phyloP scores from a whole-genome alignment of 73 alveolate species.

The Paramecium sexaurelia region DNA sequence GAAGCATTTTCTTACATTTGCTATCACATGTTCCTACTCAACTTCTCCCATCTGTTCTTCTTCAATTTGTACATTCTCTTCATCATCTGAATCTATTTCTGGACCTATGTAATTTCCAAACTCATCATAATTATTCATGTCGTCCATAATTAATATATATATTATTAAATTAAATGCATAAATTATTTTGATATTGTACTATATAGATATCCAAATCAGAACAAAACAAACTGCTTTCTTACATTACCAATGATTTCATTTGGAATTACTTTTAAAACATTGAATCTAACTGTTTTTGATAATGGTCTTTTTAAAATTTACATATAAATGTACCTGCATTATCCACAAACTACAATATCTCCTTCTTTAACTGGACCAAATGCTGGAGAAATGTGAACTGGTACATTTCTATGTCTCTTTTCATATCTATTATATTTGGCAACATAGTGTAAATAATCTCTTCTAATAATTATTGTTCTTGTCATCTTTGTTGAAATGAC shows the following conservation, averaged over 20 bases:
- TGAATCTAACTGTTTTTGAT: constrained; percentile 98
- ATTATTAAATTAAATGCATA: not conserved
- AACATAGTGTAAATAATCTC: constrained; percentile 99
- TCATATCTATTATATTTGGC: constrained; percentile 93
- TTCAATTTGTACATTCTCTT: constrained; percentile 64
- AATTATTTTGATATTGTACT: not conserved
- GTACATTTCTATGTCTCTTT: constrained; percentile 96
- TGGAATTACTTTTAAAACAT: constrained; percentile 93
- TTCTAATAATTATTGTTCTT: constrained; percentile 97
- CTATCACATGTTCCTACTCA: not conserved
- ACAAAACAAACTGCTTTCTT: constrained; percentile 94
- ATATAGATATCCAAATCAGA: constrained; percentile 53
- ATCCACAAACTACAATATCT: constrained; percentile 98
- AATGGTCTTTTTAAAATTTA: constrained; percentile 86
- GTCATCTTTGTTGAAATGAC: constrained; percentile 97
- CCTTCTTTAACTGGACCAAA: constrained; percentile 95
- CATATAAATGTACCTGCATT: constrained; percentile 84
- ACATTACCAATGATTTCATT: constrained; percentile 93
- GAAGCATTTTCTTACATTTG: constrained; percentile 9
- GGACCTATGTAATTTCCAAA: constrained; percentile 99
- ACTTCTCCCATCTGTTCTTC: constrained; percentile 35
- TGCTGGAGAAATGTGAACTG: constrained; percentile 92
- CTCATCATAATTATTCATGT: constrained; percentile 95
- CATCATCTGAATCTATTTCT: constrained; percentile 75
- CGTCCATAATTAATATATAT: constrained; percentile 15